Evolutionary conservation across 73 alveolate genomes (phyloP), one percentile per base, ranked within the genome.

Genomic region (Blepharisma stoltei): DNA sequence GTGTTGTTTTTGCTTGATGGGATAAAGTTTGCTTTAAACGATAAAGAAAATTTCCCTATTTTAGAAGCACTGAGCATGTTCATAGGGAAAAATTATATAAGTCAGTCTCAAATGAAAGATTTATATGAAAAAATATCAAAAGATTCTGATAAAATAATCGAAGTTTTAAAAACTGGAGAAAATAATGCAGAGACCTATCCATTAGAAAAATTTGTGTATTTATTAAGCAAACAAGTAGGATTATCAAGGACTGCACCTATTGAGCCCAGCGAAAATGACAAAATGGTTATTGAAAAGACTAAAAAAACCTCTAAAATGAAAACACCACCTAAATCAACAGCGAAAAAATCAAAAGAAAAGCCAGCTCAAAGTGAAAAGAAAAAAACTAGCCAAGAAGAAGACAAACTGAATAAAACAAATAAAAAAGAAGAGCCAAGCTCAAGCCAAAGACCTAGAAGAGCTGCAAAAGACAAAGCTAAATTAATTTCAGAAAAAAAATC

Each of bases 101-200:
- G 73, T 60, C 73, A n/a, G 2, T 14, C 14, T 60, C 73, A 60
- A 25, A 60, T 60, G 73, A 60, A 60, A 25, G 73, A 60, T 14
- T 25, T 60, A 9, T 60, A 60, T 60, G 73, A 60, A 9, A 60
- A 38, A 38, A 38, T 60, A 14, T 60, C 73, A 25, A 60, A 25
- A 25, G 73, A 60, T 60, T n/a, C 73, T 14, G 73, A 60, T 18
- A 60, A n/a, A 20, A 60, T 60, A 14, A 60, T 60, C 0, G 23
- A 60, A 25, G 46, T 14, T 8, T 32, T 32, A 32, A n/a, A 60
- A 14, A 38, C 14, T 20, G 73, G 73, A 60, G 73, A 60, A 14
- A 60, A 14, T 20, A n/a, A 60, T 20, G 73, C 23, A 9, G 23
- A 14, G 2, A 60, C 5, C 0, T 60, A 20, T 25, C 73, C 73